Conservation (phyloP, 495 filamentous ascomycete genomes). For the Hyaloscypha variabilis region DNA sequence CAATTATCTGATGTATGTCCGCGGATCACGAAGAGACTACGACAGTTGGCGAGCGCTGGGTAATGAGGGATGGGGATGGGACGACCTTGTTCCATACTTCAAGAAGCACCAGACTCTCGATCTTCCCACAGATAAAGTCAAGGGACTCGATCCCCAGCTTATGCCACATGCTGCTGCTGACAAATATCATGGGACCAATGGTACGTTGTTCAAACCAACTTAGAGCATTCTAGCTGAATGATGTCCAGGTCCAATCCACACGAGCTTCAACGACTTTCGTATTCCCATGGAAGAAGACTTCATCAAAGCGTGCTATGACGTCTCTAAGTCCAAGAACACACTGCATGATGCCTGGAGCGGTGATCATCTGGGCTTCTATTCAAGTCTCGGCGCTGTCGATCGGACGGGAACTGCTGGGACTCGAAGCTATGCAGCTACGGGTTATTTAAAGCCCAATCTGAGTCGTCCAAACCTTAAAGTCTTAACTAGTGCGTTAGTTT, state of each 20-base stretch:
- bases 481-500: constrained; percentile 10
- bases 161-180: constrained; percentile 8
- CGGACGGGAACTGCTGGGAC: not conserved
- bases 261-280: constrained; percentile 1
- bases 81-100: constrained; percentile 23
- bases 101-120: constrained; percentile 18
- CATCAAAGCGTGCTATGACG: constrained; percentile 6
- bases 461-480: constrained; percentile 7
- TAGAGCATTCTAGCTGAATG: not conserved
- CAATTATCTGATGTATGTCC: constrained; percentile 43
- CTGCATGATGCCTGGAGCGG: constrained; percentile 8
- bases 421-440: constrained; percentile 12
- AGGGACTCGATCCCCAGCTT: not conserved
- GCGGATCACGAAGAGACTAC: constrained; percentile 37
- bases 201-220: not conserved
- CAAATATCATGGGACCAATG: constrained; percentile 8
- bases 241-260: constrained; percentile 1
- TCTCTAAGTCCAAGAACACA: not conserved
- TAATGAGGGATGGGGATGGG: constrained; percentile 23
- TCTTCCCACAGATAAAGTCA: not conserved
- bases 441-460: constrained; percentile 12
- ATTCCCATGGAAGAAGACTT: constrained; percentile 35
- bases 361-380: constrained; percentile 18
- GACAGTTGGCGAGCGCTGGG: constrained; percentile 23
- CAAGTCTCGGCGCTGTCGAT: constrained; percentile 10